Evolutionary conservation across 179 eudicot species (phyloP), one percentile per base, ranked within the genome.

Genomic region (Gypsophila paniculata): DNA sequence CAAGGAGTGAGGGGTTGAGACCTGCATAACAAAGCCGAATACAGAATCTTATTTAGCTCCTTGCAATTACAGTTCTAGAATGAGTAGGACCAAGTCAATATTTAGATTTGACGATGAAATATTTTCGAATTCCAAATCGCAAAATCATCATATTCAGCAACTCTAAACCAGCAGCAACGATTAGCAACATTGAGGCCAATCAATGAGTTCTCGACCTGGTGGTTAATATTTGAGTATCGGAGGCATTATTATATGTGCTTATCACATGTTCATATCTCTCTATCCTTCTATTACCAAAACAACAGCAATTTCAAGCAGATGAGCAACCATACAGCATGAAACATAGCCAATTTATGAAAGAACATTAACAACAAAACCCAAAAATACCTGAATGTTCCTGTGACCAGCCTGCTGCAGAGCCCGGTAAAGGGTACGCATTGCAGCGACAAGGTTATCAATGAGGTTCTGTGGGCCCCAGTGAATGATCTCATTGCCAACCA

Each of bases 1-100:
- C n/a, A 91, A 72, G 0, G 99, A 91, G 46, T 91, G 94, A 0
- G 99, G 86, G 5, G 90, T 83, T n/a, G 96, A 66, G 23, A 93
- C 88, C 85, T 83, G 76, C 74, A 59, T 51, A 42, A 32, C 44
- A 13, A 44, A 14, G 10, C 19, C 11, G 8, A 9, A 44, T 44
- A 44, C 52, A 46, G 52, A 4, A 6, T 4, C 15, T 46, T 12
- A 39, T 8, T 39, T 8, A 39, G 9, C 0, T 39, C 3, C 44
- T 29, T 29, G 2, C 34, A 29, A 29, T 1, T 29, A 29, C 34
- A 4, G 4, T 29, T 29, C 4, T 29, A 29, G 34, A 29, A 29
- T 29, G 34, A 29, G 34, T 29, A 1, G 34, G 34, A 29, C 34
- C 34, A 29, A 29, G 34, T 29, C 34, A 1, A 29, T 4, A 4